Evolutionary conservation across 1,284 basidiomycete genomes (phyloP).

Genomic region (Rhodotorula mucilaginosa): DNA sequence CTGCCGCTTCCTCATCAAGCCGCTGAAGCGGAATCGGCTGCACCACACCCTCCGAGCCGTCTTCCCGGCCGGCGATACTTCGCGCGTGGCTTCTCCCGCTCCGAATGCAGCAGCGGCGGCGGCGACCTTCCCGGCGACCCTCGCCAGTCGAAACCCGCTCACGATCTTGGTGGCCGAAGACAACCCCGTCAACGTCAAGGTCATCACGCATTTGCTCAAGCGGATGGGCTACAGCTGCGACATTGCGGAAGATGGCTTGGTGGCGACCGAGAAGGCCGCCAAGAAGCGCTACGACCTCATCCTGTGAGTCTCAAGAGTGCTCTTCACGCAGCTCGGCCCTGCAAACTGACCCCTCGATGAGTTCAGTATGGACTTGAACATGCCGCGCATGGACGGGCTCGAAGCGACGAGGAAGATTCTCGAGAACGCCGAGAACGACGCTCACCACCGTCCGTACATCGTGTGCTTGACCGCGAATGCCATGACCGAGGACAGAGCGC

Average conservation of each 20-base stretch:
- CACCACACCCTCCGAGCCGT: conserved; percentile 37
- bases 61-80: conserved; percentile 26
- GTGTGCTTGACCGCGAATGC: conserved; percentile 38
- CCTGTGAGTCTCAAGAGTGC: conserved; percentile 7
- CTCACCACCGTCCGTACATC: conserved; percentile 21
- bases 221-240: conserved; percentile 26
- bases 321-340: too few relatives aligned
- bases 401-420: conserved; percentile 25
- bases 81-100: conserved; percentile 13
- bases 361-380: conserved; percentile 38
- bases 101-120: conserved; percentile 3
- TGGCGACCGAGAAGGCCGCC: conserved; percentile 35
- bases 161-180: conserved; percentile 38
- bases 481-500: conserved; percentile 31
- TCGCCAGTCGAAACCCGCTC: conserved; percentile 26
- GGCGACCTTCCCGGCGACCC: conserved; percentile 30
- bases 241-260: conserved; percentile 31
- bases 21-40: conserved; percentile 39
- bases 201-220: conserved; percentile 38
- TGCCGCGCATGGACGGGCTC: conserved; percentile 36
- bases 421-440: conserved; percentile 25
- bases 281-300: conserved; percentile 39
- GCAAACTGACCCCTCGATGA: not conserved
- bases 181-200: conserved; percentile 39
- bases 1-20: conserved; percentile 40